Evolutionary conservation across 2,329 filamentous ascomycete species (phyloP).

Genomic region (Fusarium guadeloupense): DNA sequence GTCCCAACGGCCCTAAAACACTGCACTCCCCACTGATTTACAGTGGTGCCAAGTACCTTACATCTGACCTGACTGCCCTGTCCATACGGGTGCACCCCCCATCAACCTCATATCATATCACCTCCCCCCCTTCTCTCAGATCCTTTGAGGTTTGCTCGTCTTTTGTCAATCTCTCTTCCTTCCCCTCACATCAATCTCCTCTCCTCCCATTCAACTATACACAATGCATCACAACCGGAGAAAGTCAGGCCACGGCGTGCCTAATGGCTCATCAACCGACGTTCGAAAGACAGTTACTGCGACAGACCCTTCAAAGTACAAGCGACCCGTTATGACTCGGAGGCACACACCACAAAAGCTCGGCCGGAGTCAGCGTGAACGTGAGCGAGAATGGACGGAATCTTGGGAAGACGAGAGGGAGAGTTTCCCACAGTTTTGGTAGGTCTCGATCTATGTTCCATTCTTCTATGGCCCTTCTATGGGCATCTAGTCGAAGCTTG

Average conservation of each 20-base stretch:
- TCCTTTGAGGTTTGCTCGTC: constrained; percentile 29
- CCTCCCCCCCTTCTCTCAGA: constrained; percentile 22
- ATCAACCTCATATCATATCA: constrained; percentile 39
- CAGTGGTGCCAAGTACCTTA: constrained; percentile 37
- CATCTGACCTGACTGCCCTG: constrained; percentile 7
- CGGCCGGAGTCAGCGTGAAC: constrained; percentile 60
- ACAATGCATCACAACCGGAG: constrained; percentile 66
- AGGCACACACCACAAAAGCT: constrained; percentile 60
- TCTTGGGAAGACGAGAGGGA: constrained; percentile 67
- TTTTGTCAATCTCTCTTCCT: constrained; percentile 20
- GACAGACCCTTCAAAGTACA: constrained; percentile 58
- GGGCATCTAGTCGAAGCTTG: constrained; percentile 15
- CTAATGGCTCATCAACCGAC: constrained; percentile 64
- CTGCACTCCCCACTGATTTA: constrained; percentile 33
- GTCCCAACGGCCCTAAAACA: constrained; percentile 33
- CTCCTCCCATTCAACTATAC: constrained; percentile 9
- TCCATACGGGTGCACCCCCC: constrained; percentile 30
- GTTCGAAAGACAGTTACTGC: constrained; percentile 60
- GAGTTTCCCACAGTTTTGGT: constrained; percentile 73
- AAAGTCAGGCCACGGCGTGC: constrained; percentile 64
- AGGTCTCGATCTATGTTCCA: constrained; percentile 48
- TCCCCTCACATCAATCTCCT: constrained; percentile 4
- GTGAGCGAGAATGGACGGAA: constrained; percentile 61
- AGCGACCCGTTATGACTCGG: constrained; percentile 58
- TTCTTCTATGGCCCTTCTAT: constrained; percentile 13